phyloP scores from a whole-genome alignment of 75 land plant species.

The Azolla pinnata region DNA sequence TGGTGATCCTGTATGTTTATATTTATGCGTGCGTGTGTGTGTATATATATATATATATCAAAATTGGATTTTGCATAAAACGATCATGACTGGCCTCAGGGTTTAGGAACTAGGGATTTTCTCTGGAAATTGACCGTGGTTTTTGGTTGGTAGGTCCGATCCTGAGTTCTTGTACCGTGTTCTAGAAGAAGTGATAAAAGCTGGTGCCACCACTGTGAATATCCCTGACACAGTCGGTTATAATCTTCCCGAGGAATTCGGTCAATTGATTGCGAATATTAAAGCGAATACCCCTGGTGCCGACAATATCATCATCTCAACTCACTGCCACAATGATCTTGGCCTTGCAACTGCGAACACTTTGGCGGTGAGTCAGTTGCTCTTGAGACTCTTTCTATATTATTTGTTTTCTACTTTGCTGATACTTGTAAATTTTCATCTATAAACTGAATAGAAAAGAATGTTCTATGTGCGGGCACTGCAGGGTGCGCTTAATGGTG shows the following conservation, averaged over 20 bases:
- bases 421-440: not conserved
- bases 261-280: constrained; percentile 68
- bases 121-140: no score
- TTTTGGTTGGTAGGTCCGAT: constrained; percentile 47
- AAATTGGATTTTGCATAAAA: no score
- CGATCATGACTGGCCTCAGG: no score
- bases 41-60: no score
- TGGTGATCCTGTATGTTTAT: no score
- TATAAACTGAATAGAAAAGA: not conserved
- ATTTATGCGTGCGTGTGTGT: no score
- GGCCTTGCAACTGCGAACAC: constrained; percentile 94
- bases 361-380: constrained; percentile 63
- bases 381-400: not conserved
- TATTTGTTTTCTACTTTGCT: not conserved
- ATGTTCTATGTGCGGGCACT: no score
- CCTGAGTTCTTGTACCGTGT: constrained; percentile 75
- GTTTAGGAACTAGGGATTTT: no score
- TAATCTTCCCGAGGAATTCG: constrained; percentile 68
- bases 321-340: constrained; percentile 97
- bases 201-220: constrained; percentile 97
- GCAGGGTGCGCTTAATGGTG: constrained; percentile 90
- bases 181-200: constrained; percentile 88
- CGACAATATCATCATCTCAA: constrained; percentile 85
- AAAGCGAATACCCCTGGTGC: constrained; percentile 80
- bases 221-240: constrained; percentile 97